Evolutionary conservation across 345 rosid genomes (phyloP).

Genomic region (Populus alba): DNA sequence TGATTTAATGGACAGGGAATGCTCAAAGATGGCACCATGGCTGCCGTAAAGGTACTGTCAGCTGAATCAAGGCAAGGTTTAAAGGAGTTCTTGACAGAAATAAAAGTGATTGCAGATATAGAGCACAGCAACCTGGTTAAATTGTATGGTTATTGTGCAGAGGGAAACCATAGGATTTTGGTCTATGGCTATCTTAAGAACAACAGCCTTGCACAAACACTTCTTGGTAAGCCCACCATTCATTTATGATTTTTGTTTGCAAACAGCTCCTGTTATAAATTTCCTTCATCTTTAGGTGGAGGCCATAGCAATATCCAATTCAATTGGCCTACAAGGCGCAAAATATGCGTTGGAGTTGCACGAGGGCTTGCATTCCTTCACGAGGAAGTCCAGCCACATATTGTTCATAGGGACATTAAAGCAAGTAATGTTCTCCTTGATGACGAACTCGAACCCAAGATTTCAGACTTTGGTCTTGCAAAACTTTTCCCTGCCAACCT

Average conservation of each 20-base stretch:
- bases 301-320: slow-evolving; percentile 42
- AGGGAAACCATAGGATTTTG: slow-evolving; percentile 57
- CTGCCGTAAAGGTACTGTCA: slow-evolving; percentile 66
- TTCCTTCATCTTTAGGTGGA: slow-evolving; percentile 32
- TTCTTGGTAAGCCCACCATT: slow-evolving; percentile 42
- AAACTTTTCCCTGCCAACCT: slow-evolving; percentile 57
- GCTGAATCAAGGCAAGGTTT: slow-evolving; percentile 60
- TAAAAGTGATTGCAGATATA: slow-evolving; percentile 50
- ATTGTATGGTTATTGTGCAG: slow-evolving; percentile 62
- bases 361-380: slow-evolving; percentile 69
- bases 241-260: neutral
- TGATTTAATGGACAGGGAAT: slow-evolving; percentile 41
- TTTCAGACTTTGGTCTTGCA: slow-evolving; percentile 79
- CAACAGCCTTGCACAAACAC: slow-evolving; percentile 67
- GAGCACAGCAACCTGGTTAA: slow-evolving; percentile 62
- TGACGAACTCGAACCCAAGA: slow-evolving; percentile 49
- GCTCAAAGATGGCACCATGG: slow-evolving; percentile 48
- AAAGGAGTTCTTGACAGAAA: slow-evolving; percentile 63
- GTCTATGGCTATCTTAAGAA: slow-evolving; percentile 71
- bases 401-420: slow-evolving; percentile 74
- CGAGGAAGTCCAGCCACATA: slow-evolving; percentile 56
- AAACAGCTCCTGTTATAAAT: neutral
- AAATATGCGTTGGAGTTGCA: slow-evolving; percentile 65
- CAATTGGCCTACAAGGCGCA: slow-evolving; percentile 45
- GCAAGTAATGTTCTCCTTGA: slow-evolving; percentile 77